Evolutionary conservation across 345 rosid species (phyloP), one percentile per base, ranked within the genome.

Genomic region (Gossypium stocksii): DNA sequence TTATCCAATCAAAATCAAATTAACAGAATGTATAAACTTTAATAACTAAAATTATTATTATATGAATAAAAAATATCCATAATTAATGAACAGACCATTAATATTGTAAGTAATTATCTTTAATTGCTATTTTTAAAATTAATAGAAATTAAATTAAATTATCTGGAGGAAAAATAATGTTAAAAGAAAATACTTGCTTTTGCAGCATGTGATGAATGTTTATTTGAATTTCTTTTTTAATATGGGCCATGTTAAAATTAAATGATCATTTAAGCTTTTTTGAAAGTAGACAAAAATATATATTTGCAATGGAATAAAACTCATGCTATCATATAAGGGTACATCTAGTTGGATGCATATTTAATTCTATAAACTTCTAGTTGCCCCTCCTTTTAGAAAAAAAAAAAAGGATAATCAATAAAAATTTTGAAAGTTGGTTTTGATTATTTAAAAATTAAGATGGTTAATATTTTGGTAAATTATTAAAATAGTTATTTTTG

Each of bases 271-370:
- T 45, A 9, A 51, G 11, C 10, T 12, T 49, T 22, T 74, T 16
- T 46, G 49, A n/a, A 57, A 69, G 29, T n/a, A 27, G 74, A 78
- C 71, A 78, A 69, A 59, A 29, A 34, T 48, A 48, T 68, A 48
- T 48, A 48, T 58, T 7, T 19, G 29, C 61, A 14, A 68, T 68
- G 72, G 27, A 61, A 9, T 19, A 49, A 45, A 54, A 51, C 54
- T 23, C 25, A 34, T 57, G 45, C 66, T 16, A 41, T 43, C 15
- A 38, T 67, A 25, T 25, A 25, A 25, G 27, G 27, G 27, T 3
- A 25, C 27, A 2, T 25, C 3, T 25, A 25, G 27, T 25, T 25
- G 27, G 27, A 25, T 25, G 2, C 2, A 25, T 25, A 38, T 67
- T 44, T 6, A 11, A 9, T 9, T 51, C 45, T 62, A 29, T 34